A percentile compares a stretch with the other conserved stretches of the same genome.
Evolutionary conservation across 108 stramenopile genomes (phyloP).

Genomic region (Cyclotella distinguenda): DNA sequence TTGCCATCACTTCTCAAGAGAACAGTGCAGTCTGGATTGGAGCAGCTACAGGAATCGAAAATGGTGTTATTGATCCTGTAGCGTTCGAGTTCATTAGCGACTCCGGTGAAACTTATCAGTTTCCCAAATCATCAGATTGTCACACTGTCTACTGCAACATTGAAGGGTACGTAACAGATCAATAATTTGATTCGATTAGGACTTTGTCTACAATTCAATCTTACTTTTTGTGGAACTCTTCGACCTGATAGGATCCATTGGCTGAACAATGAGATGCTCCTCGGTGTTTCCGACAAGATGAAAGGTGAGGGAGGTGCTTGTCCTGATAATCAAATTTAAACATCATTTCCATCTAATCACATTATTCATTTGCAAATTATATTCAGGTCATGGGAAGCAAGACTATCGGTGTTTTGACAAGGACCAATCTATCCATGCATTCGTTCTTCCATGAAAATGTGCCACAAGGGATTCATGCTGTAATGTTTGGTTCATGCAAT

Average conservation of each 20-base stretch:
- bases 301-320: constrained; percentile 45
- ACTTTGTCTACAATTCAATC: no score
- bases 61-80: constrained; percentile 53
- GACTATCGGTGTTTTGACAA: constrained; percentile 65
- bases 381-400: constrained; percentile 32
- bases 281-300: constrained; percentile 80
- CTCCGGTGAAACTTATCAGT: constrained; percentile 40
- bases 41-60: constrained; percentile 26
- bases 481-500: no score
- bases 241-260: no score
- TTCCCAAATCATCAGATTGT: constrained; percentile 60
- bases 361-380: neutral
- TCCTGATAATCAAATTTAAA: neutral
- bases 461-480: neutral
- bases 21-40: constrained; percentile 70
- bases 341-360: neutral
- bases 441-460: constrained; percentile 52
- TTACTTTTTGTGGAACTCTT: no score
- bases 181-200: no score
- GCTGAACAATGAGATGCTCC: constrained; percentile 62
- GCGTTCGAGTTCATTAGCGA: constrained; percentile 48
- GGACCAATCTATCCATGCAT: constrained; percentile 77
- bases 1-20: constrained; percentile 75
- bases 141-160: constrained; percentile 75
- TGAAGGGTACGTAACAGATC: no score